These are phyloP conservation scores for Fomitiporia mediterranea DNA, from an alignment of 1,284 basidiomycete species.

Conservation along the genomic window DNA sequence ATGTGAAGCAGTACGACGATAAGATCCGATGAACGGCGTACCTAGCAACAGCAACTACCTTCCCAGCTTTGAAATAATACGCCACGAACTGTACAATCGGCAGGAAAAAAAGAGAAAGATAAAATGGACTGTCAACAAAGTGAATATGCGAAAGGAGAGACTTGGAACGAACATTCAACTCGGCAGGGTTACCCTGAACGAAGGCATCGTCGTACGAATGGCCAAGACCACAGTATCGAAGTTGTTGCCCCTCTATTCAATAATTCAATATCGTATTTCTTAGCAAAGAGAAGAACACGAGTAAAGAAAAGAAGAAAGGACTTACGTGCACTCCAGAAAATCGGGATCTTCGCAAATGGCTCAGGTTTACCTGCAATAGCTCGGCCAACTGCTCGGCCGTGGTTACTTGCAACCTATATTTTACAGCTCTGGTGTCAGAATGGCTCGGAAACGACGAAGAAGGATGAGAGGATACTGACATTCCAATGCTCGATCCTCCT, in stretches of 20 bases:
- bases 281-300: constrained; percentile 4
- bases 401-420: constrained; percentile 73
- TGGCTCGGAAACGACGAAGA: background rate
- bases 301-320: constrained; percentile 22
- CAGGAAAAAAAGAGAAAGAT: background rate
- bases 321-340: constrained; percentile 87
- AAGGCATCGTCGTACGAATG: constrained; percentile 68
- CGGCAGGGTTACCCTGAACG: constrained; percentile 72
- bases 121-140: background rate
- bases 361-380: constrained; percentile 64
- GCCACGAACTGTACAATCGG: constrained; percentile 76
- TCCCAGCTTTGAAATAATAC: constrained; percentile 77
- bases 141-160: background rate
- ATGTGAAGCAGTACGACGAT: constrained; percentile 28
- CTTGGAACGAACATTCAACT: constrained; percentile 61
- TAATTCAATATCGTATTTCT: constrained; percentile 25
- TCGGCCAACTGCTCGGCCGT: constrained; percentile 80
- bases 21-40: constrained; percentile 26
- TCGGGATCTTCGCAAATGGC: constrained; percentile 73
- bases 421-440: constrained; percentile 18
- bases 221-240: constrained; percentile 79
- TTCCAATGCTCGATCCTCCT: constrained; percentile 90
- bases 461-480: constrained; percentile 38
- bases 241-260: constrained; percentile 59
- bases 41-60: constrained; percentile 80